Conservation (phyloP, 441 rosid species). For the Jatropha multifida region DNA sequence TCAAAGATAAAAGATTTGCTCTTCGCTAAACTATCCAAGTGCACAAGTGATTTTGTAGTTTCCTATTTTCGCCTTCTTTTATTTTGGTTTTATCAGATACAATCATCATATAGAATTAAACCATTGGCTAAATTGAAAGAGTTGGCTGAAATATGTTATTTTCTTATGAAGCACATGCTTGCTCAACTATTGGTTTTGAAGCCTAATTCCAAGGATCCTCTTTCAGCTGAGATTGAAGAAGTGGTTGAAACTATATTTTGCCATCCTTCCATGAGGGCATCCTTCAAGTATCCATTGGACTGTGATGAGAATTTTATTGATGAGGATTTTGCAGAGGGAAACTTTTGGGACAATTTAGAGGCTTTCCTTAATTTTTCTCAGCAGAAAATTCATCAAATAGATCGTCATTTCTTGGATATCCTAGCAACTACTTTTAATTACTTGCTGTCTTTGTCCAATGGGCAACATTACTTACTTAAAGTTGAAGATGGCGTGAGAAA, state of each 20-base stretch:
- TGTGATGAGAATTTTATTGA: constrained; percentile 34
- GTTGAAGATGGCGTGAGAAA: constrained; percentile 31
- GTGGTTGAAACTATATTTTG: constrained; percentile 55
- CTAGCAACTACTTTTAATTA: constrained; percentile 51
- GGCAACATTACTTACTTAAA: constrained; percentile 26
- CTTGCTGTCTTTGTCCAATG: constrained; percentile 41
- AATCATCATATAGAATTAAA: constrained; percentile 39
- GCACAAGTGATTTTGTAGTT: constrained; percentile 41
- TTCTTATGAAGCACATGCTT: constrained; percentile 58
- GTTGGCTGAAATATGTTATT: constrained; percentile 60
- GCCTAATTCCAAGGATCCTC: constrained; percentile 33
- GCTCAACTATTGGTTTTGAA: constrained; percentile 40
- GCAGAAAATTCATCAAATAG: constrained; percentile 52
- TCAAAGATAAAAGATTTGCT: constrained; percentile 56
- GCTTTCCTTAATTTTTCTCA: constrained; percentile 39
- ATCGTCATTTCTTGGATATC: constrained; percentile 56
- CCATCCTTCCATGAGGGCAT: constrained; percentile 61
- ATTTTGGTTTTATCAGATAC: constrained; percentile 74
- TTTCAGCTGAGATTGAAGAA: constrained; percentile 41
- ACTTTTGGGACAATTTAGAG: constrained; percentile 39
- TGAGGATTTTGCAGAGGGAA: constrained; percentile 34
- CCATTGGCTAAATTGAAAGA: constrained; percentile 45
- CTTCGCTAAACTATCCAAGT: constrained; percentile 53
- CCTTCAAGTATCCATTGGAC: constrained; percentile 53
- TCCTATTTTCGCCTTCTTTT: constrained; percentile 56